Evolutionary conservation across 805 yeast genomes (phyloP).

Genomic region (Sugiyamaella americana): DNA sequence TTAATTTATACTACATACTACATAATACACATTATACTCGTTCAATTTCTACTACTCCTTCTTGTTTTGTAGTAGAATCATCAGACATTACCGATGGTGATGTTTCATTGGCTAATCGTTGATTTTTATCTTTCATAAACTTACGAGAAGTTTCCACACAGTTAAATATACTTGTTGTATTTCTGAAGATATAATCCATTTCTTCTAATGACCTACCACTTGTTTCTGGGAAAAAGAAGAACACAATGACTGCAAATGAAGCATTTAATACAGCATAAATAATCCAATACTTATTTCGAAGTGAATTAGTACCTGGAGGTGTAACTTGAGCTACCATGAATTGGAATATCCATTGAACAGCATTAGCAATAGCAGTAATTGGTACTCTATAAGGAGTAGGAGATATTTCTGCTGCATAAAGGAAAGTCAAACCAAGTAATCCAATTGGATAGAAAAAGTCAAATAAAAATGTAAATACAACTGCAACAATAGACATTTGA

Average conservation of each 20-base stretch:
- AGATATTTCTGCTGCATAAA: slow-evolving; percentile 15
- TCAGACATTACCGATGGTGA: no score
- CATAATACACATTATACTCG: no score
- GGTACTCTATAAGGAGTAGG: slow-evolving; percentile 10
- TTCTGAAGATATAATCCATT: slow-evolving; percentile 32
- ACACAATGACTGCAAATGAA: slow-evolving; percentile 31
- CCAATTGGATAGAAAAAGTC: slow-evolving; percentile 12
- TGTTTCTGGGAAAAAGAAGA: slow-evolving; percentile 42
- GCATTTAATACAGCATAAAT: slow-evolving; percentile 11
- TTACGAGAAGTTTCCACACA: no score
- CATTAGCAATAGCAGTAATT: slow-evolving; percentile 54
- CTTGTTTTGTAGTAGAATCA: no score
- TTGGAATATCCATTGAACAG: slow-evolving; percentile 58
- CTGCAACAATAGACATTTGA: slow-evolving; percentile 7
- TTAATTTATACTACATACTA: no score
- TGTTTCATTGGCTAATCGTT: no score
- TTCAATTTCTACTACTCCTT: no score
- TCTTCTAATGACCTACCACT: slow-evolving; percentile 43
- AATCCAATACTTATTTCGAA: slow-evolving; percentile 42
- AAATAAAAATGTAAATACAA: slow-evolving; percentile 5
- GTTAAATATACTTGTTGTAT: slow-evolving; percentile 10
- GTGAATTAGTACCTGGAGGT: slow-evolving; percentile 41
- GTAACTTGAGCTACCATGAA: slow-evolving; percentile 62
- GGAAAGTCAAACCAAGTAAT: slow-evolving; percentile 9
- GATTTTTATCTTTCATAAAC: no score